Evolutionary conservation across 352 stramenopile species (phyloP).

Genomic region (Phytophthora melonis): DNA sequence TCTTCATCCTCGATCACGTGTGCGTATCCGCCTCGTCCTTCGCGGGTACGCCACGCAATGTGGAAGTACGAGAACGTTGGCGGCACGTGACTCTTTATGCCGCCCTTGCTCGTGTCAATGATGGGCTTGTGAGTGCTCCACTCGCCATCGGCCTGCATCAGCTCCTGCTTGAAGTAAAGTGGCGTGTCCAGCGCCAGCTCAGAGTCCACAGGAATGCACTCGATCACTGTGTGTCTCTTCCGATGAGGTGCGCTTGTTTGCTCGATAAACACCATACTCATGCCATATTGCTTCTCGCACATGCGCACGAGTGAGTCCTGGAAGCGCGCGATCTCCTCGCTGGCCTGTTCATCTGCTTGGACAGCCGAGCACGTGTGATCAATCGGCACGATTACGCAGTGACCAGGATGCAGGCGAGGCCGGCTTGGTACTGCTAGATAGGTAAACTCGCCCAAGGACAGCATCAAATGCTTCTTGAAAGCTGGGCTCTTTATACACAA

Average conservation of each 20-base stretch:
- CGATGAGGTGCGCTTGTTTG: constrained; percentile 71
- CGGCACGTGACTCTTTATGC: constrained; percentile 70
- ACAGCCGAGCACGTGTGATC: constrained; percentile 72
- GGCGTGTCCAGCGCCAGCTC: constrained; percentile 71
- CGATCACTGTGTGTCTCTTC: constrained; percentile 77
- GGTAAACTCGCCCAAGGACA: constrained; percentile 80
- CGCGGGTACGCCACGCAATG: constrained; percentile 73
- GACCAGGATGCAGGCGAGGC: constrained; percentile 60
- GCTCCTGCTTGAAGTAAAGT: constrained; percentile 88
- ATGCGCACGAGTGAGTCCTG: constrained; percentile 65
- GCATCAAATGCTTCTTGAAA: constrained; percentile 87
- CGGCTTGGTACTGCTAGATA: constrained; percentile 76
- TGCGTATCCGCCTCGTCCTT: constrained; percentile 62
- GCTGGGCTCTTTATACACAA: constrained; percentile 71
- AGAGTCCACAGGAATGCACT: constrained; percentile 81
- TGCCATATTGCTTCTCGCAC: constrained; percentile 62
- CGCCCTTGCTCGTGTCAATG: constrained; percentile 73
- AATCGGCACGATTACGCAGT: constrained; percentile 83
- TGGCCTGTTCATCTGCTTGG: constrained; percentile 70
- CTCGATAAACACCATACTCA: constrained; percentile 82
- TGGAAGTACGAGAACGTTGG: constrained; percentile 89
- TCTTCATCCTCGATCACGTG: constrained; percentile 87
- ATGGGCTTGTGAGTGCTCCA: constrained; percentile 88
- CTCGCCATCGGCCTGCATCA: constrained; percentile 78
- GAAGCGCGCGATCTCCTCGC: constrained; percentile 73